Conservation (phyloP, 1,284 basidiomycete genomes). For the Ustilago loliicola region DNA sequence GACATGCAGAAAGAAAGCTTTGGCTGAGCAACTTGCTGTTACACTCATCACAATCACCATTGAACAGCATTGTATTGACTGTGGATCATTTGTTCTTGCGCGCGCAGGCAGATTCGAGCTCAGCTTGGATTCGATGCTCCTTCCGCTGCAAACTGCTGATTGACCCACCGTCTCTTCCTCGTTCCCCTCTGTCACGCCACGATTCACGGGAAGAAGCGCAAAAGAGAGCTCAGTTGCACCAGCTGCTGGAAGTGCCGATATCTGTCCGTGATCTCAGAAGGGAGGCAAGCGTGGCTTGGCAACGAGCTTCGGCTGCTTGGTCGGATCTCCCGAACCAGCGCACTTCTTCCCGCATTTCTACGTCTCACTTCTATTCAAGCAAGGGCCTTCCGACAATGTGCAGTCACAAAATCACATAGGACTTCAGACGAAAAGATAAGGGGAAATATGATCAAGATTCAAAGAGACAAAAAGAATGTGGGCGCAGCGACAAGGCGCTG, state of each 20-base stretch:
- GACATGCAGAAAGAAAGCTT: not conserved
- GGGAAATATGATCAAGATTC: conserved; percentile 4
- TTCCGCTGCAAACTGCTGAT: conserved; percentile 7
- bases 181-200: not conserved
- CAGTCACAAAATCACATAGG: not conserved
- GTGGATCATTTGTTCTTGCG: not conserved
- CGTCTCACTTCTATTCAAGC: no score
- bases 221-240: no score
- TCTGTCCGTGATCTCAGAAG: no score
- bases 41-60: no score
- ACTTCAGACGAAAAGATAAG: not conserved
- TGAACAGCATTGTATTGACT: no score
- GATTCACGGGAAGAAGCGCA: not conserved
- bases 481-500: conserved; percentile 8
- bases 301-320: no score
- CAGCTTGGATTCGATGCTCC: not conserved
- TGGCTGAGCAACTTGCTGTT: no score
- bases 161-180: not conserved
- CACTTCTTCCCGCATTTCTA: no score
- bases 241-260: no score
- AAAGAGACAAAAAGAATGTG: conserved; percentile 12
- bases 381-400: no score
- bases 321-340: no score
- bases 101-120: not conserved
- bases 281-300: no score